phyloP scores from a whole-genome alignment of 1,284 basidiomycete species.

The Hymenochaete sp. region DNA sequence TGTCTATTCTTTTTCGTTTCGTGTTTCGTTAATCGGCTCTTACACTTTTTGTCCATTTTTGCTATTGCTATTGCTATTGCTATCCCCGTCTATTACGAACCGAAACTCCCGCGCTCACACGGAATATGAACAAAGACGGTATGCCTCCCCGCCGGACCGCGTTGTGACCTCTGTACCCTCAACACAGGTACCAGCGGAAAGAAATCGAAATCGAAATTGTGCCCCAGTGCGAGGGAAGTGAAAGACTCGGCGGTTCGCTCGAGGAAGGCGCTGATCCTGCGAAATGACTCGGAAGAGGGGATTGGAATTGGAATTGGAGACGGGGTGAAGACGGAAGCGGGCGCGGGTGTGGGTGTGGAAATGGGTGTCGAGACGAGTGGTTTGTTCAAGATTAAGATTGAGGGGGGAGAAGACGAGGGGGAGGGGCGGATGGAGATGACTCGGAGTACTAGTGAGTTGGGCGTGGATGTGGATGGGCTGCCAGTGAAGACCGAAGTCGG shows the following conservation, averaged over 20 bases:
- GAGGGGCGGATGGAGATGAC: no score
- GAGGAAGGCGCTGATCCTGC: background rate
- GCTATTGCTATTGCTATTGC: no score
- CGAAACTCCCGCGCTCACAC: background rate
- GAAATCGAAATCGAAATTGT: no score
- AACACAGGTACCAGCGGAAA: conserved; percentile 55
- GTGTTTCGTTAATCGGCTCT: background rate
- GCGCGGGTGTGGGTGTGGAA: background rate
- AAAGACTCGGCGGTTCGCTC: conserved; percentile 16
- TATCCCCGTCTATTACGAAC: conserved; percentile 1
- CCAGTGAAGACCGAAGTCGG: no score
- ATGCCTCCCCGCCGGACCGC: conserved; percentile 76
- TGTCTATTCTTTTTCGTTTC: conserved; percentile 14
- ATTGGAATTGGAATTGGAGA: background rate
- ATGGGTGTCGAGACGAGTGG: background rate
- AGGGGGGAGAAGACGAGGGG: no score
- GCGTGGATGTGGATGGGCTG: no score
- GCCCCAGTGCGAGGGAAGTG: conserved; percentile 22
- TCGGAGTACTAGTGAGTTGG: no score
- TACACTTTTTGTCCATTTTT: no score
- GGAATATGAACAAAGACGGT: conserved; percentile 42
- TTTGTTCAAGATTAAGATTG: background rate
- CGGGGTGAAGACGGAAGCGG: background rate
- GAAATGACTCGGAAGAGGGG: background rate
- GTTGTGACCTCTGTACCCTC: conserved; percentile 72